These are phyloP conservation scores for Prototheca wickerhamii DNA, from an alignment of 163 green algal species.

Conservation along the genomic window DNA sequence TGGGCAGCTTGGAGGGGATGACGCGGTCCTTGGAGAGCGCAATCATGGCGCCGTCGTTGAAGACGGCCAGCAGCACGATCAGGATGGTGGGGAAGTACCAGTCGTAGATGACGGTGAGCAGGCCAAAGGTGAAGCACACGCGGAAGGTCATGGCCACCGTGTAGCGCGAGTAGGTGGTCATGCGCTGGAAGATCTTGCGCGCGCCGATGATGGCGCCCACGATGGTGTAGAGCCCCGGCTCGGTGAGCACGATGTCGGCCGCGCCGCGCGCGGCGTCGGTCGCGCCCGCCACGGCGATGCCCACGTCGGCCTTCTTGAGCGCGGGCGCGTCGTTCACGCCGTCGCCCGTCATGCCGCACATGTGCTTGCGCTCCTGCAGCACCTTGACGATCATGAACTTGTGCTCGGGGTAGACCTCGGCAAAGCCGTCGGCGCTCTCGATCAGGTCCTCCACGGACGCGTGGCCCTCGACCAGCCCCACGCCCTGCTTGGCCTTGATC, in stretches of 20 bases:
- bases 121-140: slow-evolving; percentile 82
- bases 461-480: slow-evolving; percentile 44
- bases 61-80: slow-evolving; percentile 76
- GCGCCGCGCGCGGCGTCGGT: slow-evolving; percentile 86
- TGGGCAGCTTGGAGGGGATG: slow-evolving; percentile 46
- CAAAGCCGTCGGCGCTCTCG: slow-evolving; percentile 85
- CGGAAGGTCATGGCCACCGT: slow-evolving; percentile 84
- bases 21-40: slow-evolving; percentile 76
- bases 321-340: slow-evolving; percentile 90
- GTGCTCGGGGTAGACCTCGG: slow-evolving; percentile 92
- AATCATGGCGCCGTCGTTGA: slow-evolving; percentile 87
- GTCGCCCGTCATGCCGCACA: slow-evolving; percentile 86
- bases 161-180: slow-evolving; percentile 69
- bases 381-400: slow-evolving; percentile 82
- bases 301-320: slow-evolving; percentile 86
- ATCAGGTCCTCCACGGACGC: slow-evolving; percentile 61
- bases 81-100: slow-evolving; percentile 81
- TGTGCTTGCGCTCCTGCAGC: slow-evolving; percentile 54
- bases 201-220: slow-evolving; percentile 77
- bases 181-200: slow-evolving; percentile 93
- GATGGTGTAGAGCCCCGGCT: slow-evolving; percentile 78
- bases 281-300: slow-evolving; percentile 84
- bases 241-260: slow-evolving; percentile 89
- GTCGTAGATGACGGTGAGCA: slow-evolving; percentile 75
- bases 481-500: slow-evolving; percentile 52